phyloP scores from a whole-genome alignment of 768 basidiomycete genomes.

The Boletus subparvulus region DNA sequence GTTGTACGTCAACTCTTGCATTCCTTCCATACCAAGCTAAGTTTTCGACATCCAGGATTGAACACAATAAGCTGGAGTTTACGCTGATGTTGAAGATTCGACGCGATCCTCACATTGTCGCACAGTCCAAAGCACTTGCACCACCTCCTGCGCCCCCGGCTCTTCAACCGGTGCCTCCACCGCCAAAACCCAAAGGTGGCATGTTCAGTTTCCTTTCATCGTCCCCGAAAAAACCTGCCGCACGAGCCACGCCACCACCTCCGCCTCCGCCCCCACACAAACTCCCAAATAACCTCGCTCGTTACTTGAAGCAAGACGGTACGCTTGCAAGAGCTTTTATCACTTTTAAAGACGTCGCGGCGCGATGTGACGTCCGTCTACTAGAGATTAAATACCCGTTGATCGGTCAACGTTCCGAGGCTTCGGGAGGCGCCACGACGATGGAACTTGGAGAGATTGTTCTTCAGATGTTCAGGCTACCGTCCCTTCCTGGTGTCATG shows the following conservation, averaged over 20 bases:
- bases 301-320: slow-evolving; percentile 65
- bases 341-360: slow-evolving; percentile 83
- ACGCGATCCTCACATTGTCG: slow-evolving; percentile 79
- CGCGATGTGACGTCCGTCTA: slow-evolving; percentile 78
- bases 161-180: slow-evolving; percentile 43
- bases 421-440: slow-evolving; percentile 50
- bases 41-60: slow-evolving; percentile 53
- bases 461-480: slow-evolving; percentile 87
- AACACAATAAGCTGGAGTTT: slow-evolving; percentile 94
- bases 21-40: background rate
- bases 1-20: slow-evolving; percentile 51
- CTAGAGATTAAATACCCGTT: slow-evolving; percentile 83
- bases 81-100: slow-evolving; percentile 86
- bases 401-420: slow-evolving; percentile 69
- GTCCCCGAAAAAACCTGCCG: slow-evolving; percentile 67
- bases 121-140: slow-evolving; percentile 67
- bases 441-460: slow-evolving; percentile 83
- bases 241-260: slow-evolving; percentile 41
- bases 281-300: slow-evolving; percentile 73
- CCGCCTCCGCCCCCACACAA: slow-evolving; percentile 39
- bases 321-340: slow-evolving; percentile 90
- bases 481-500: slow-evolving; percentile 80
- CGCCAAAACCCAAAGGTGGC: slow-evolving; percentile 57
- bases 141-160: slow-evolving; percentile 44
- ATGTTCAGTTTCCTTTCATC: slow-evolving; percentile 76